These are phyloP conservation scores for Debaryomyces coudertii DNA, from an alignment of 1,139 yeast genomes.

Conservation along the genomic window DNA sequence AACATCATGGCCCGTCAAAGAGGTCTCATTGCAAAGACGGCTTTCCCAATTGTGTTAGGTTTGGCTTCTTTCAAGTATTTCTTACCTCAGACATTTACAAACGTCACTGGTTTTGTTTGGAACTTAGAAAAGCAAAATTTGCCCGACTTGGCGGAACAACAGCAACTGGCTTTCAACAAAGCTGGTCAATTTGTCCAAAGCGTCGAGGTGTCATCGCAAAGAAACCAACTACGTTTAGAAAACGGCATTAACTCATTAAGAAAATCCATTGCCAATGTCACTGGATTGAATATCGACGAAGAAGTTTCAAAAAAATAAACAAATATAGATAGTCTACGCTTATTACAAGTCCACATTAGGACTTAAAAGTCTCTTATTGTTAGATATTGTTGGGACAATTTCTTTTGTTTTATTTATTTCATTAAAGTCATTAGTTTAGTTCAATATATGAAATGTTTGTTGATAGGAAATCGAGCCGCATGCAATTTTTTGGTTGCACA, in stretches of 20 bases:
- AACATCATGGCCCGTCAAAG: conserved; percentile 78
- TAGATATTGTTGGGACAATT: neutral
- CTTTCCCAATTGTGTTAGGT: conserved; percentile 71
- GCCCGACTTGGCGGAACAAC: conserved; percentile 71
- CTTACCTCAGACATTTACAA: conserved; percentile 75
- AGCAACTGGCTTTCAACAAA: conserved; percentile 48
- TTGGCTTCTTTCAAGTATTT: conserved; percentile 70
- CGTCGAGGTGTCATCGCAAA: conserved; percentile 41
- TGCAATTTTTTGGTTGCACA: conserved; percentile 10
- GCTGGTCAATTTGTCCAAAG: conserved; percentile 50
- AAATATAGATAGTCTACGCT: neutral
- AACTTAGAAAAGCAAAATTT: conserved; percentile 63
- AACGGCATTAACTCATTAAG: conserved; percentile 48
- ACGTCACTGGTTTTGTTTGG: conserved; percentile 66
- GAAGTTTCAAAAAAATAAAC: conserved; percentile 53
- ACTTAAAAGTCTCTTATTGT: neutral
- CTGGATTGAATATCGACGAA: conserved; percentile 71
- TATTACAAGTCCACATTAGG: neutral
- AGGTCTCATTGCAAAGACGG: conserved; percentile 56
- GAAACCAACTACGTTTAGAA: conserved; percentile 44
- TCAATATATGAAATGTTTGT: neutral
- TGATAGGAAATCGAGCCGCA: conserved; percentile 5
- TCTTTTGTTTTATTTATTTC: conserved; percentile 1
- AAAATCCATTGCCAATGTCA: conserved; percentile 55
- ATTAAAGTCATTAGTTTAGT: neutral